Evolutionary conservation across 1,284 basidiomycete genomes (phyloP), one percentile per base, ranked within the genome.

Genomic region (Cutaneotrichosporon arboriforme): DNA sequence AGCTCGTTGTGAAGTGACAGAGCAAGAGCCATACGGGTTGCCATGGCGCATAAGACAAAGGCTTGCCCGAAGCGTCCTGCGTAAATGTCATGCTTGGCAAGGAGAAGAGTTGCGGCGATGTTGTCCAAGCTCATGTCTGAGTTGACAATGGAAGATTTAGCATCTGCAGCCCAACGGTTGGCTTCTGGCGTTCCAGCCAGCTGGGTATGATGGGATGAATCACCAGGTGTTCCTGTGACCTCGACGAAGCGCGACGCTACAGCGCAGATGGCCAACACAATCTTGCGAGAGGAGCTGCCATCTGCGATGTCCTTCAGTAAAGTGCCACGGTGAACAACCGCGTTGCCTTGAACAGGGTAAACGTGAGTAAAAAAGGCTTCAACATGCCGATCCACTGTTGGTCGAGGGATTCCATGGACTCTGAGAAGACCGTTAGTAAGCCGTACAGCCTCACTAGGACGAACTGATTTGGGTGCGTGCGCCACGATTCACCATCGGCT

Each of bases 21-120:
- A 1, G 59, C 57, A 8, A 63, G 21, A 0, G 57, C 52, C 45
- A 53, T 57, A 22, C 61, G 51, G 10, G 46, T 55, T 1, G 61
- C 61, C 3, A 63, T 40, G 1, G 56, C 48, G 8, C 45, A 31
- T 3, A 63, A 26, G 2, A 61, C 51, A 31, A 52, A 61, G 1
- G 54, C 61, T 13, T 51, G 51, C 3, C 35, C 36, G 33, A 56
- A 61, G 9, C 53, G 49, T 4, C 59, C 61, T 12, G 46, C 40
- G 39, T 61, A 52, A 43, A 61, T 57, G 35, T 61, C 61, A 45
- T 63, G 52, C 36, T 61, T 63, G 20, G 61, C 61, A 2, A 63
- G 45, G 8, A 63, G 36, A 21, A 63, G 57, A 8, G 61, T 54
- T 4, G 57, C 46, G 2, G 61, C 50, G 15, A 63, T 53, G 21